Base-by-base conservation (phyloP, 108 stramenopile species). In the Aureococcus anophagefferens region DNA sequence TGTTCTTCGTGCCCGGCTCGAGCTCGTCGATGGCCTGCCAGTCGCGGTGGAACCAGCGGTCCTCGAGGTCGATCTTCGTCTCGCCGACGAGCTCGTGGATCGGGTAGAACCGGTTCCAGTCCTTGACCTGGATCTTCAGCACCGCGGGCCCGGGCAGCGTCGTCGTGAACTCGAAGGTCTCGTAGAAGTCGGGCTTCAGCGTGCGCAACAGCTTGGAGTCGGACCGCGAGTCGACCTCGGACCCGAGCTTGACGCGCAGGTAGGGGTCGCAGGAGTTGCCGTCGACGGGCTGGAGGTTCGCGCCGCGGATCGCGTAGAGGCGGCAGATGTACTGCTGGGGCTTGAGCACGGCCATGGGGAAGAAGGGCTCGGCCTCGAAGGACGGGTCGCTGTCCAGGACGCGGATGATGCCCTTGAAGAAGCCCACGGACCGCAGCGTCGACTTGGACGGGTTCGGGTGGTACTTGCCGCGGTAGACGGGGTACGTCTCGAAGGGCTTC, bases 51-150 rank as follows among this genome's bases (percentile, higher is more conserved):
- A 87, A 86, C 87, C 85, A 86, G 25, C 87, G 79, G 64, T 87
- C 87, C 64, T 87, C 87, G 40, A 87, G 66, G 69, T 87, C 85
- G 63, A 87, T 85, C 30, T 72, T 67, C 37, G 85, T 87, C 66
- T 77, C 62, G 31, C 87, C 87, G 46, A 87, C 84, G 33, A 87
- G 37, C 25, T 86, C 85, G 77, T 86, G 83, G 35, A 31, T 34
- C 30, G 63, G n/a, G 14, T 67, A 67, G 44, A 87, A 66, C n/a
- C 59, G 51, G 68, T 85, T 82, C 30, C 73, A 75, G 78, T 87
- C 86, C 76, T 70, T 80, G 46, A 83, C 67, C 30, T 76, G 40
- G 29, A 80, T 79, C 64, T 77, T 72, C 33, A 84, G 65, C 59
- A 36, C 72, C 0, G 79, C 72, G 35, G 79, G 63, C 29, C 86